phyloP scores from a whole-genome alignment of 768 basidiomycete species.

The Tylopilus sp. region DNA sequence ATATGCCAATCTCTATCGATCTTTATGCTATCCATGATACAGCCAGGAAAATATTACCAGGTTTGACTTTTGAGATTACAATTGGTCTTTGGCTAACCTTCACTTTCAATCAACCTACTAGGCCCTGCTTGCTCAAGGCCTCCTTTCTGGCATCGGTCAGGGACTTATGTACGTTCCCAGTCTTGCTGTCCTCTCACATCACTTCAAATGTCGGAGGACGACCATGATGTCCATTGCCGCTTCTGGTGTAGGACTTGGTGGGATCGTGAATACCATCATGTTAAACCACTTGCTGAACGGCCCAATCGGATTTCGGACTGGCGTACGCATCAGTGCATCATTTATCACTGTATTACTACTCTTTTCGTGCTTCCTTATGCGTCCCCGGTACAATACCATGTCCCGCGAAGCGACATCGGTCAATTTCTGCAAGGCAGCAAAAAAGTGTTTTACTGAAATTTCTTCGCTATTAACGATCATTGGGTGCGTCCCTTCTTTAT shows the following conservation, averaged over 20 bases:
- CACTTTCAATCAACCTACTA: constrained; percentile 10
- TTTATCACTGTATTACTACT: constrained; percentile 37
- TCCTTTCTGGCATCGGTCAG: constrained; percentile 39
- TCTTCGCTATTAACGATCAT: constrained; percentile 24
- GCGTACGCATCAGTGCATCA: constrained; percentile 38
- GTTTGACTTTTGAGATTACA: constrained; percentile 10
- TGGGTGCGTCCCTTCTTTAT: constrained; percentile 10
- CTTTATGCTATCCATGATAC: constrained; percentile 37
- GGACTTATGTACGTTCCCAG: constrained; percentile 46
- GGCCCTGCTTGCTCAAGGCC: constrained; percentile 44
- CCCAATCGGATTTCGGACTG: constrained; percentile 41
- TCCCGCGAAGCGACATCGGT: background rate
- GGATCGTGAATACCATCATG: constrained; percentile 56
- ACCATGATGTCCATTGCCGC: constrained; percentile 44
- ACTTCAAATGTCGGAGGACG: constrained; percentile 40
- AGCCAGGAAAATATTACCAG: constrained; percentile 35
- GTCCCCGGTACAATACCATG: constrained; percentile 26
- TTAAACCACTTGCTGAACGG: constrained; percentile 46
- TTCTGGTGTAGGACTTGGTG: constrained; percentile 52
- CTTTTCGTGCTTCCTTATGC: constrained; percentile 37
- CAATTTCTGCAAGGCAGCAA: constrained; percentile 15
- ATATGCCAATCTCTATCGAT: constrained; percentile 27
- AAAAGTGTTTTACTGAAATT: constrained; percentile 23
- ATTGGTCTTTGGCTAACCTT: background rate
- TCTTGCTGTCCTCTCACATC: constrained; percentile 40